Conservation (phyloP, 1,284 basidiomycete genomes). For the Ustilago hordei region DNA sequence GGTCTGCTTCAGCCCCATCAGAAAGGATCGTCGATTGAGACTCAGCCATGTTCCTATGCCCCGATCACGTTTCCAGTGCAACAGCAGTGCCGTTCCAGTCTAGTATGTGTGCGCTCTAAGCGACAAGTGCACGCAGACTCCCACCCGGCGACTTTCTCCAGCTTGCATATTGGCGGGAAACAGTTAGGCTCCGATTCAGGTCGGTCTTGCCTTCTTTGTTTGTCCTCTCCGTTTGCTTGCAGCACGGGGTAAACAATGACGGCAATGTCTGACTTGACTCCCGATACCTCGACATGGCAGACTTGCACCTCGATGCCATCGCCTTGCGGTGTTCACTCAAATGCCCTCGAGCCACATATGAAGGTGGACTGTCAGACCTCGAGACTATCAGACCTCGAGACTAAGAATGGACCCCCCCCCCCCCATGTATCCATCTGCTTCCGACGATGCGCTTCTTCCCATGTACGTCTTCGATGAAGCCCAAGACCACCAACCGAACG, state of each 20-base stretch:
- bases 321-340: too few relatives aligned
- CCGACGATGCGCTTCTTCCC: background rate
- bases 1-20: too few relatives aligned
- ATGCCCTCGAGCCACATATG: too few relatives aligned
- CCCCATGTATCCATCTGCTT: background rate
- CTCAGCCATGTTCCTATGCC: background rate
- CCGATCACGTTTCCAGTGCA: too few relatives aligned
- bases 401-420: background rate
- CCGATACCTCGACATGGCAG: background rate
- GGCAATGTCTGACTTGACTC: too few relatives aligned
- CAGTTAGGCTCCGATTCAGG: background rate
- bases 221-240: background rate
- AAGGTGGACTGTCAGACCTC: too few relatives aligned
- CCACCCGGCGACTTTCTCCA: background rate
- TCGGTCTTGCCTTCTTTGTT: background rate
- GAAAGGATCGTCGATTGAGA: too few relatives aligned
- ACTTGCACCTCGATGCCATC: too few relatives aligned
- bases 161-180: background rate
- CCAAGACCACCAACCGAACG: too few relatives aligned
- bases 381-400: too few relatives aligned
- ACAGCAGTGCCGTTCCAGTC: background rate
- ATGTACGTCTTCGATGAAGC: too few relatives aligned
- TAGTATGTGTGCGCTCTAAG: background rate
- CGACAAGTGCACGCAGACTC: background rate
- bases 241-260: background rate